Base-by-base conservation (phyloP, 108 stramenopile species). In the Heterococcus sp. region DNA sequence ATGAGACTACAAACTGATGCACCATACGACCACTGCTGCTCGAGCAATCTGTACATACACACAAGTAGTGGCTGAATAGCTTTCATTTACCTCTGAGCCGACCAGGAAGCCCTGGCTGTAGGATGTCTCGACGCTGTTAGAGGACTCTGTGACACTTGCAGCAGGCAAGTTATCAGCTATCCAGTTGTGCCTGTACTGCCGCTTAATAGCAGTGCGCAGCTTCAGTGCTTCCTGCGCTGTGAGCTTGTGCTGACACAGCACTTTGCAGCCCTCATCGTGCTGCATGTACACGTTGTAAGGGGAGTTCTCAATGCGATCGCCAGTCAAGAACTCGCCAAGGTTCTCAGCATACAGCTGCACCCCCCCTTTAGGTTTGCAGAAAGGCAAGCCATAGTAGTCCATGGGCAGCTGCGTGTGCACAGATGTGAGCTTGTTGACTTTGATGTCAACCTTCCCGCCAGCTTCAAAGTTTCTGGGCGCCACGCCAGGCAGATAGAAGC, bases 151-250 rank as follows among this genome's bases (percentile, higher is more conserved):
- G 26, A 90, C 77, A 37, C 88, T 86, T 32, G 98, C 98, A 1
- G 94, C 93, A n/a, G 98, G 98, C 33, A 99, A 71, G 82, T 99
- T 99, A 87, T 99, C 98, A 85, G 97, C 94, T 76, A 98, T 98
- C 98, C 98, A 97, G 88, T 98, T 97, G 92, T 97, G 86, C 11
- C 84, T 78, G 85, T 88, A 88, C 29, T 46, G 75, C 37, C 80
- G 38, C 26, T 37, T 32, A 28, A 88, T 84, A 2, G 83, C 85
- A 36, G 40, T 38, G 73, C 75, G 67, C 32, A 88, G 66, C 81
- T 93, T 92, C 75, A 91, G 90, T 64, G 94, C 94, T 63, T 97
- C 88, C 74, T 92, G 93, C 82, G 92, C 93, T 28, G 14, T 29
- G 70, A 32, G 26, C 70, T n/a, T 1, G 38, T 74, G 74, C 34